Evolutionary conservation across 129 eudicot species (phyloP).

Genomic region (Lonicera japonica): DNA sequence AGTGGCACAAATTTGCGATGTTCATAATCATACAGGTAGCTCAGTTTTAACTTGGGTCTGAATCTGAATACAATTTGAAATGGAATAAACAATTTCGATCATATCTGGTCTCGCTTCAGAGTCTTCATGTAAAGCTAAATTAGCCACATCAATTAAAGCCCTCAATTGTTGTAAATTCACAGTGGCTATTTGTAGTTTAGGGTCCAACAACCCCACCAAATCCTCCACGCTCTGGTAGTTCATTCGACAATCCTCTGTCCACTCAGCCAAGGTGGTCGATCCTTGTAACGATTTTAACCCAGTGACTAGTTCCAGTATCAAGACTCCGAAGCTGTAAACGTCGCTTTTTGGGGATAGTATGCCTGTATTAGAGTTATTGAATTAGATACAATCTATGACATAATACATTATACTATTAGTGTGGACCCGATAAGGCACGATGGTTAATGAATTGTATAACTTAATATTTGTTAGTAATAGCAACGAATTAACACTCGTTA

Average conservation of each 20-base stretch:
- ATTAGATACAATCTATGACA: too few relatives aligned
- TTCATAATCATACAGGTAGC: constrained; percentile 35
- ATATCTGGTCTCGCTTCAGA: constrained; percentile 66
- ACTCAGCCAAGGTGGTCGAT: constrained; percentile 54
- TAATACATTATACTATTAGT: too few relatives aligned
- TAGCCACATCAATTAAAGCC: constrained; percentile 46
- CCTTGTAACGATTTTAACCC: constrained; percentile 70
- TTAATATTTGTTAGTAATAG: too few relatives aligned
- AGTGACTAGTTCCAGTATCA: constrained; percentile 61
- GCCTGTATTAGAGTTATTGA: constrained; percentile 29
- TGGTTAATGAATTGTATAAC: too few relatives aligned
- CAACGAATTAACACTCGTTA: too few relatives aligned
- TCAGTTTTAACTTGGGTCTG: constrained; percentile 21
- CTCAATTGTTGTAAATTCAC: constrained; percentile 51
- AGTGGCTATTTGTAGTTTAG: constrained; percentile 36
- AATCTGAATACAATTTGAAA: constrained; percentile 34
- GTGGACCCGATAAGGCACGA: too few relatives aligned
- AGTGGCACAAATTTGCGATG: too few relatives aligned
- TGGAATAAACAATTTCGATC: constrained; percentile 43
- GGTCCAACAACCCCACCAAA: constrained; percentile 55
- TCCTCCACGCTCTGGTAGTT: constrained; percentile 36
- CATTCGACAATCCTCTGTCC: constrained; percentile 53
- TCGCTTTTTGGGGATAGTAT: constrained; percentile 73
- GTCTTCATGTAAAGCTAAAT: constrained; percentile 48
- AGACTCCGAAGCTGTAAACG: constrained; percentile 70